Evolutionary conservation across 768 basidiomycete species (phyloP), one percentile per base, ranked within the genome.

Genomic region (Mycena kentingensis): DNA sequence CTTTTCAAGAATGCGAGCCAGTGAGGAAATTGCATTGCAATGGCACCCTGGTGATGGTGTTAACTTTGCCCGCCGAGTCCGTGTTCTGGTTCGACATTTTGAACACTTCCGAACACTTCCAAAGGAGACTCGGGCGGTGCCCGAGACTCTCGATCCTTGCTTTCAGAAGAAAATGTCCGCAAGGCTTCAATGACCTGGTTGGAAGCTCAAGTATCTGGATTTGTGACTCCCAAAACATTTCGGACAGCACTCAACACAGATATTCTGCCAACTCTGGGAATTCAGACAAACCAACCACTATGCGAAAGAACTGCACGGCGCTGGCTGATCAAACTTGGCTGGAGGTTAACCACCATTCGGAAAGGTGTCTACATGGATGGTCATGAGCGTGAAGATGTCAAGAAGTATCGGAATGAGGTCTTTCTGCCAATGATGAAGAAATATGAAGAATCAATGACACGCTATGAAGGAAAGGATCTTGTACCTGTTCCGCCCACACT

Each of bases 281-380:
- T 74, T 36, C 39, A 32, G 0, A 38, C 57, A 0, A 64, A 57
- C n/a, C 52, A 52, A 11, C 68, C 66, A 0, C 52, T 73, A 3
- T 54, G 63, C 47, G 57, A 53, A 3, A 44, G 63, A 16, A 78
- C 72, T 0, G 77, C 74, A n/a, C 39, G 56, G 10, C 52, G 55
- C 1, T 79, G 78, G 76, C 60, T 79, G 34, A 44, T 60, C 4
- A 64, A 65, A 29, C 49, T 78, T 3, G 67, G 62, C 1, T 76
- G 70, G 66, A 21, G 60, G 1, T 63, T 61, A 38, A 67, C 61
- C 12, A 24, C 62, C 4, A 28, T 60, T 1, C 55, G 57, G n/a
- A 71, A 70, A 29, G 74, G 75, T 1, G 66, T 73, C n/a, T 73
- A 65, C 56, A 60, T 67, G 41, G 73, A 73, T 65, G 73, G 73